Conservation (phyloP, 2,329 filamentous ascomycete genomes). For the Talaromyces sp. region DNA sequence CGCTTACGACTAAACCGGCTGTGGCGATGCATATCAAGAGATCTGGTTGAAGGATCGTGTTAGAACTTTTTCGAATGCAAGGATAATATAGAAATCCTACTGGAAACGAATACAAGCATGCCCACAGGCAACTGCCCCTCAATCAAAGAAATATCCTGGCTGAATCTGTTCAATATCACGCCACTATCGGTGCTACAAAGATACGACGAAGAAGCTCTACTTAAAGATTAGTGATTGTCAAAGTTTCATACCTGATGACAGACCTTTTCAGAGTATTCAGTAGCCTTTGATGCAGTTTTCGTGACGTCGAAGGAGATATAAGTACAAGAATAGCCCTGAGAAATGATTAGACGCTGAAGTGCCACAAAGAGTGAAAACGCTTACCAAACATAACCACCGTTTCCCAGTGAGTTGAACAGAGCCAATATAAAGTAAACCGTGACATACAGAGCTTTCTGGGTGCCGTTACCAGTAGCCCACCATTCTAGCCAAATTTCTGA, state of each 20-base stretch:
- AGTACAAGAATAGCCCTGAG: not conserved
- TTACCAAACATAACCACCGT: slow-evolving; percentile 31
- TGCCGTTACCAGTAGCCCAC: slow-evolving; percentile 37
- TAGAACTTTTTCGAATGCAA: not conserved
- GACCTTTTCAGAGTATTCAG: slow-evolving; percentile 53
- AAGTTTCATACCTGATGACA: slow-evolving; percentile 27
- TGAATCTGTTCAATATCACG: slow-evolving; percentile 34
- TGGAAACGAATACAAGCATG: slow-evolving; percentile 38
- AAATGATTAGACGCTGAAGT: not conserved
- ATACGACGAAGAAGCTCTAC: slow-evolving; percentile 16
- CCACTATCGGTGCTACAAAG: slow-evolving; percentile 21
- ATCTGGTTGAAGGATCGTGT: slow-evolving; percentile 10
- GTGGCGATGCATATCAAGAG: slow-evolving; percentile 41
- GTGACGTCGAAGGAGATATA: slow-evolving; percentile 12
- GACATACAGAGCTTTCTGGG: slow-evolving; percentile 33
- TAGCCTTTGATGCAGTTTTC: slow-evolving; percentile 31
- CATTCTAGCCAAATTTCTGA: slow-evolving; percentile 41
- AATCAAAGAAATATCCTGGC: slow-evolving; percentile 44
- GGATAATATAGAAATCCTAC: slow-evolving; percentile 21
- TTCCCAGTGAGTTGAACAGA: slow-evolving; percentile 34
- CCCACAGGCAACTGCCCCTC: slow-evolving; percentile 43
- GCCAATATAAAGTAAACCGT: slow-evolving; percentile 40
- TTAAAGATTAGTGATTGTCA: slow-evolving; percentile 20
- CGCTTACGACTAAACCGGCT: slow-evolving; percentile 47
- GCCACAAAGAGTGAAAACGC: not conserved